A percentile compares a stretch with the other conserved stretches of the same genome.
phyloP scores from a whole-genome alignment of 352 stramenopile genomes.

The Pythium vanterpoolii region DNA sequence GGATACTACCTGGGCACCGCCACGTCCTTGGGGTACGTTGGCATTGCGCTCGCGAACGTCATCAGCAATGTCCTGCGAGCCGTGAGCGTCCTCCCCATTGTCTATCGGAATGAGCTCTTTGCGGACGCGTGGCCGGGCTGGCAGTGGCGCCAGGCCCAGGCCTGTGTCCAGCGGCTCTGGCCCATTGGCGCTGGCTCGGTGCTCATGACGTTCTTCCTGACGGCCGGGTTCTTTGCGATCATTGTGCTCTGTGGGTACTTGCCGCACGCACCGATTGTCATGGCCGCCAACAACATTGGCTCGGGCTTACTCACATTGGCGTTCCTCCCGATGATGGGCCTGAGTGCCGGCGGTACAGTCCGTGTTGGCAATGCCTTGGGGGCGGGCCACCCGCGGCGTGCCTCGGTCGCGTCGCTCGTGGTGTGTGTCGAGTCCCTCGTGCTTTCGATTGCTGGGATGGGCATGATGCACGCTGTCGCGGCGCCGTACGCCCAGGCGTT shows the following conservation, averaged over 20 bases:
- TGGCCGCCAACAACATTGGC: constrained; percentile 55
- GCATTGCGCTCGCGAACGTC: constrained; percentile 24
- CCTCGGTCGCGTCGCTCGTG: constrained; percentile 36
- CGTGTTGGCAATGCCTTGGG: constrained; percentile 62
- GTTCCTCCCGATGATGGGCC: constrained; percentile 51
- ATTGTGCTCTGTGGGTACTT: constrained; percentile 34
- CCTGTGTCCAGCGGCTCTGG: constrained; percentile 33
- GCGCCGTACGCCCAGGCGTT: constrained; percentile 37
- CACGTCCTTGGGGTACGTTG: constrained; percentile 33
- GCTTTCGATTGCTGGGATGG: constrained; percentile 28
- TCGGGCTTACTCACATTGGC: constrained; percentile 37
- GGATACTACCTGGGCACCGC: constrained; percentile 40
- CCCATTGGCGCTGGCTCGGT: constrained; percentile 40
- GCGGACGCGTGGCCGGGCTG: constrained; percentile 19
- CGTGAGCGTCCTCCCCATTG: constrained; percentile 23
- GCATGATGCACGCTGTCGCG: constrained; percentile 29
- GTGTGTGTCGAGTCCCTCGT: constrained; percentile 12
- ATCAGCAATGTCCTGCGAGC: constrained; percentile 29
- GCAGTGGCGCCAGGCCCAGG: constrained; percentile 24
- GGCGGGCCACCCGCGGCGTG: constrained; percentile 39
- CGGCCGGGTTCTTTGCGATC: constrained; percentile 42
- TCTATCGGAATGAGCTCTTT: constrained; percentile 26
- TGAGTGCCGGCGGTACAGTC: constrained; percentile 51
- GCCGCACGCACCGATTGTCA: constrained; percentile 42
- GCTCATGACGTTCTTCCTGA: constrained; percentile 53